Evolutionary conservation across 345 rosid genomes (phyloP), one percentile per base, ranked within the genome.

Genomic region (Lepidium africanum): DNA sequence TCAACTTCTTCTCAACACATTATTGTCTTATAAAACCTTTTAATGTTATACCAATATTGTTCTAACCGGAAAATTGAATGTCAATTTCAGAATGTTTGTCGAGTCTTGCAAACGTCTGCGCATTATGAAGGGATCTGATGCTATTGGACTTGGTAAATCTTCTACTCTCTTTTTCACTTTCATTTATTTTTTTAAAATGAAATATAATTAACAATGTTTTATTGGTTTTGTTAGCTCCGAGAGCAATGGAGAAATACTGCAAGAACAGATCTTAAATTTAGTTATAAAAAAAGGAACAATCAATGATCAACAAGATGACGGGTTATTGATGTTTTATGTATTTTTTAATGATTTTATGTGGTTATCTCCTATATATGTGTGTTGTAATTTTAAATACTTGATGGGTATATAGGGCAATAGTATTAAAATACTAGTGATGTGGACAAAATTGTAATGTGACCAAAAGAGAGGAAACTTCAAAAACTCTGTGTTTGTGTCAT

Each of bases 91-190:
- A 83, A 93, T 93, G 97, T 93, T 90, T 54, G 96, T 93, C 33
- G 83, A 85, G 45, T 88, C 98, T n/a, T 93, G 98, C 94, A 90
- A 84, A 83, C 96, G 98, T 67, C 69, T 93, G 76, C 97, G 97
- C 79, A 81, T 90, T 62, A 90, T 93, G 97, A 93, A 88, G 79
- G 97, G 97, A 65, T 87, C 97, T 6, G 98, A 93, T 76, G 97
- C 97, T 52, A 84, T 90, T 78, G 97, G 98, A 32, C 96, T 90
- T 6, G 97, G 98, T 93, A 85, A 3, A 27, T 38, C 10, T 39
- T 25, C 25, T 13, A 7, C 14, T 41, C 10, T 9, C 45, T 35
- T 16, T 14, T 40, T 3, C 14, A 7, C 3, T 45, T 17, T 41
- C 9, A 19, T 15, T 3, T 43, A 0, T 5, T n/a, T 25, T n/a